Evolutionary conservation across 2,329 filamentous ascomycete genomes (phyloP), one percentile per base, ranked within the genome.

Genomic region (Exophiala viscosa): DNA sequence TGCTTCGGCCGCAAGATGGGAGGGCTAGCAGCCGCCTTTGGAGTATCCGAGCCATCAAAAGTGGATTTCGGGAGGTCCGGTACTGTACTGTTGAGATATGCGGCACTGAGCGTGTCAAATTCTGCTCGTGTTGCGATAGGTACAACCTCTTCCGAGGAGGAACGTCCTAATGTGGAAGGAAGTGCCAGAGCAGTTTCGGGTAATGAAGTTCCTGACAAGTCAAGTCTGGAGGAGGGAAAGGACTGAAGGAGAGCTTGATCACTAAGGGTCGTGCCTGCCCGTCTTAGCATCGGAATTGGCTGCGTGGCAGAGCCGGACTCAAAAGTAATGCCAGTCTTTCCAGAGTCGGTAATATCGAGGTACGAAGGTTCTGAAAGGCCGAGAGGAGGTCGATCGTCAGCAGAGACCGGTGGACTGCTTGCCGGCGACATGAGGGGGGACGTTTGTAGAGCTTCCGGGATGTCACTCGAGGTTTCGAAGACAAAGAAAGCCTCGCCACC

Each of bases 401-500:
- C 53, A 38, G 63, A 54, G 38, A 68, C 39, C 43, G 60, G 56
- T 15, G 93, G 93, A 66, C 91, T 96, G 48, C 83, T 82, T n/a
- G 84, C 86, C 4, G 93, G 93, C 18, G 91, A 96, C 46, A 95
- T 88, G 47, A 97, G 77, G 32, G 93, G 93, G 43, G 92, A 97
- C 1, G 93, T 99, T 73, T 97, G 93, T 66, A 97, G 76, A 51
- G 87, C 89, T 69, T 88, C 87, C n/a, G 93, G 93, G 54, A 99
- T 93, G 64, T 84, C 86, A 62, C 92, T 89, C 48, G 86, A 87
- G 7, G 93, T 99, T 74, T 97, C 90, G 66, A 99, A 97, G 59
- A 99, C 90, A 71, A 99, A 99, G 74, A 99, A 99, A 20, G 93
- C 93, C 75, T 99, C 93, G 60, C 93, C 93, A 47, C 90, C 93